Evolutionary conservation across 495 filamentous ascomycete species (phyloP), one percentile per base, ranked within the genome.

Genomic region (Trichocladium antarcticum): DNA sequence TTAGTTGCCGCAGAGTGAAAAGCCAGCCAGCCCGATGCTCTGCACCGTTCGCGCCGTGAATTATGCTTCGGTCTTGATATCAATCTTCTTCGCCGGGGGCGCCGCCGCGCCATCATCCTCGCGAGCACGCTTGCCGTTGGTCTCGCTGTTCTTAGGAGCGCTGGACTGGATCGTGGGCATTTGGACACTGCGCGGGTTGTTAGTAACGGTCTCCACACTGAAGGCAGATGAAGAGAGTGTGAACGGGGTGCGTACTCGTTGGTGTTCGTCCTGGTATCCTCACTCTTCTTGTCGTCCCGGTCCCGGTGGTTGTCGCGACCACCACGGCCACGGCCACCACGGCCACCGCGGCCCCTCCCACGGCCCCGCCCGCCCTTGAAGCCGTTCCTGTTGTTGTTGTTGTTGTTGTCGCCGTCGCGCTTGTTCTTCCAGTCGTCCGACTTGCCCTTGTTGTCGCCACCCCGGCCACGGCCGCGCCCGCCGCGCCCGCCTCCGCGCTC

Each of bases 401-500:
- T 72, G 59, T 78, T 74, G 57, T 19, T 24, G 9, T 21, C 35
- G 29, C 80, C 79, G 80, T 81, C 73, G 45, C 83, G 73, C 59
- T 78, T 74, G 57, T 19, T 24, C 1, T 22, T 28, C 45, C 21
- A 41, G 35, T 35, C 51, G 34, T 81, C 79, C 80, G 81, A n/a
- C n/a, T 29, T 85, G 67, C 87, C 80, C 34, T 80, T 68, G 27
- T 82, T 73, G 35, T 65, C 57, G 22, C 57, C 58, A 20, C 58
- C 52, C 16, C 50, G 48, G 15, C 64, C 60, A 3, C 64, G 51
- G 16, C 66, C 63, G 24, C 62, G 41, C 16, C 66, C 63, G 15
- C 68, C 62, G 45, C 65, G 60, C 14, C 65, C 60, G 6, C 46
- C 36, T 12, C 53, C 53, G 16, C 67, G 59, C 51, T 47, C 62